These are phyloP conservation scores for Nyssa sinensis DNA, from an alignment of 148 eudicot species.

Conservation along the genomic window DNA sequence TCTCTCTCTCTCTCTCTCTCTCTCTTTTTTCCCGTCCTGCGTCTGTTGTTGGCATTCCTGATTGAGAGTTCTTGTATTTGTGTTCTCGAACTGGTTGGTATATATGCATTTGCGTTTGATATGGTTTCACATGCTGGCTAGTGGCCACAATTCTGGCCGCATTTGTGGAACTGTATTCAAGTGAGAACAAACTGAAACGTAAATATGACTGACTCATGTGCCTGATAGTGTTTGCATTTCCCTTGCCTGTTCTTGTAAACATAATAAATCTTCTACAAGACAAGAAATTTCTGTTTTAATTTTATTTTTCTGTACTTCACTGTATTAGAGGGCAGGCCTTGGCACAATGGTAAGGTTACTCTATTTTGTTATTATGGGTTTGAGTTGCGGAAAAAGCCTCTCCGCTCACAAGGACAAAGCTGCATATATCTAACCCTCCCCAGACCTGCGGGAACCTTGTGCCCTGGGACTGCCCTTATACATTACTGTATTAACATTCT, in stretches of 20 bases:
- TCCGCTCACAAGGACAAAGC: no score
- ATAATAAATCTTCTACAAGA: background rate
- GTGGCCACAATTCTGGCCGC: background rate
- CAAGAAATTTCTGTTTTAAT: background rate
- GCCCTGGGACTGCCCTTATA: background rate
- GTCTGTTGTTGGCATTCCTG: background rate
- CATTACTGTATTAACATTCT: background rate
- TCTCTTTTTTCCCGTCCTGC: background rate
- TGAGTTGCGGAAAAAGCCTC: no score
- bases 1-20: background rate
- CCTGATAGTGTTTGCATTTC: slow-evolving; percentile 4
- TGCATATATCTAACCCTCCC: no score
- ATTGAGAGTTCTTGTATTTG: background rate
- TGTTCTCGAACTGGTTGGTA: background rate
- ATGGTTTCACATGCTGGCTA: background rate
- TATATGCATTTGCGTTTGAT: background rate
- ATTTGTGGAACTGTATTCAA: background rate
- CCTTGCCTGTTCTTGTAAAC: background rate
- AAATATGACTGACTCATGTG: background rate
- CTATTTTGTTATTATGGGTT: no score
- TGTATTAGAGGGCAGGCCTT: no score
- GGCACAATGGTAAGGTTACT: no score
- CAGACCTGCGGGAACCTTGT: no score
- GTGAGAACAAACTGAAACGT: background rate
- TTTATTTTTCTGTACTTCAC: no score